Evolutionary conservation across 345 rosid species (phyloP).

Genomic region (Turritis glabra): DNA sequence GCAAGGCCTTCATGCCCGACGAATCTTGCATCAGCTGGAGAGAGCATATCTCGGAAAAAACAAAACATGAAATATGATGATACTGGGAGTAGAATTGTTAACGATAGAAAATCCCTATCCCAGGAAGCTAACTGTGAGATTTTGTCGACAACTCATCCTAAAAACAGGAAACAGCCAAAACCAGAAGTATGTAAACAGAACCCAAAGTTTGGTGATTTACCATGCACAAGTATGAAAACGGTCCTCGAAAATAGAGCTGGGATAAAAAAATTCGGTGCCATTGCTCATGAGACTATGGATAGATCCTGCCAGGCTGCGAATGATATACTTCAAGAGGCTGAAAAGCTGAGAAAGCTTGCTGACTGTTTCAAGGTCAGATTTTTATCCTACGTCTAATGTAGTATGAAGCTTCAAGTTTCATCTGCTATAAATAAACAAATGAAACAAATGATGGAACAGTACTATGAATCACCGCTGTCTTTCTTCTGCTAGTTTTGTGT

Average conservation of each 20-base stretch:
- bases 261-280: conserved; percentile 36
- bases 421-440: not conserved
- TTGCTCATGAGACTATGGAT: conserved; percentile 41
- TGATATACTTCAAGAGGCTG: conserved; percentile 58
- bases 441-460: conserved; percentile 8
- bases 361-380: conserved; percentile 62
- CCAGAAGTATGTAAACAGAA: conserved; percentile 32
- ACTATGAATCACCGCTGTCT: not conserved
- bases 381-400: conserved; percentile 12
- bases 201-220: conserved; percentile 35
- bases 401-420: conserved; percentile 22
- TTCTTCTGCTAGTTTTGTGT: conserved; percentile 15
- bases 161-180: conserved; percentile 32
- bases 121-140: conserved; percentile 25
- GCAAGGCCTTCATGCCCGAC: conserved; percentile 42
- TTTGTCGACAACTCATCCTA: conserved; percentile 32
- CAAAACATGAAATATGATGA: conserved; percentile 23
- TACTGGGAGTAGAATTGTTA: conserved; percentile 24
- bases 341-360: conserved; percentile 52
- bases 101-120: conserved; percentile 28
- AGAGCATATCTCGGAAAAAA: conserved; percentile 12
- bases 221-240: conserved; percentile 37
- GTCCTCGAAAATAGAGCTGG: conserved; percentile 39
- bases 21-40: conserved; percentile 33
- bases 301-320: conserved; percentile 45